A percentile compares a stretch with the other conserved stretches of the same genome.
Evolutionary conservation across 2,329 filamentous ascomycete species (phyloP).

Genomic region (Diaporthe sp.): DNA sequence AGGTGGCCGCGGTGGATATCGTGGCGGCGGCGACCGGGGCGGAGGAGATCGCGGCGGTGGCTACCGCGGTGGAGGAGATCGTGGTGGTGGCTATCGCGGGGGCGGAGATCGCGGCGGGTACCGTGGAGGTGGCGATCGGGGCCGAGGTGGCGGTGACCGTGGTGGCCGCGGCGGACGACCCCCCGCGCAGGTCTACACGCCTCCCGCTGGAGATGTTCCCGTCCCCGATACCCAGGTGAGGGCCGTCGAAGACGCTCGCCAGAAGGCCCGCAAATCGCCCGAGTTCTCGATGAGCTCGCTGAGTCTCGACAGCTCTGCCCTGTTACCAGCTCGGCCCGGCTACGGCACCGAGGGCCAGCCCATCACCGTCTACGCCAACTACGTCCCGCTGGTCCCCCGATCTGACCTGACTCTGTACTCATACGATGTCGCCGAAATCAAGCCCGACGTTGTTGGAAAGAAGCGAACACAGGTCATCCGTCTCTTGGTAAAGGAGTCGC

Average conservation of each 20-base stretch:
- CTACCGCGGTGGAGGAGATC: not conserved
- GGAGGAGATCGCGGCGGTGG: conserved; percentile 17
- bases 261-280: conserved; percentile 24
- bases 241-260: conserved; percentile 29
- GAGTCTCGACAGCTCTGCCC: not conserved
- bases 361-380: conserved; percentile 42
- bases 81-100: conserved; percentile 24
- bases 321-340: conserved; percentile 37
- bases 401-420: conserved; percentile 37
- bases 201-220: not conserved
- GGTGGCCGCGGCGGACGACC: conserved; percentile 26
- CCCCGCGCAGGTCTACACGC: conserved; percentile 20
- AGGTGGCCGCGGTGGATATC: conserved; percentile 3
- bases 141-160: conserved; percentile 14
- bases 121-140: conserved; percentile 11
- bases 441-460: conserved; percentile 33
- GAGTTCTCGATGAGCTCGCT: not conserved
- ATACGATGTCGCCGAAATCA: conserved; percentile 37
- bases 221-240: conserved; percentile 13
- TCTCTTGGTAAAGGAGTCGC: conserved; percentile 40
- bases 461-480: conserved; percentile 38
- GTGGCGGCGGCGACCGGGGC: no score
- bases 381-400: conserved; percentile 36
- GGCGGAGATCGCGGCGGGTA: not conserved
- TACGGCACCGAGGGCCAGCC: conserved; percentile 37